Conservation (phyloP, 2,329 filamentous ascomycete genomes). For the Plectosphaerella plurivora region DNA sequence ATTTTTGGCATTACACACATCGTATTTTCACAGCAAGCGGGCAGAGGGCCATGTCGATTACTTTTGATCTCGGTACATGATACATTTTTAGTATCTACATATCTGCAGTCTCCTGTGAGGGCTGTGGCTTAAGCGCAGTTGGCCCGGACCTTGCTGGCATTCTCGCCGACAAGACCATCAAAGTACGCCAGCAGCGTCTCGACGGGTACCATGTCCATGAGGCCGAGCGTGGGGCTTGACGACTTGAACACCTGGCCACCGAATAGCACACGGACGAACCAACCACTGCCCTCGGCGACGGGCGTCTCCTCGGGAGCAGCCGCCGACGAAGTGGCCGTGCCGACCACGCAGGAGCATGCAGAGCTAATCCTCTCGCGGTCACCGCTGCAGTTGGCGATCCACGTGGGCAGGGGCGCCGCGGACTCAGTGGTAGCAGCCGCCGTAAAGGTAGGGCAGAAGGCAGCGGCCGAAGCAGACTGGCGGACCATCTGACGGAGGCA, state of each 20-base stretch:
- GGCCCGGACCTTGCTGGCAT: constrained; percentile 37
- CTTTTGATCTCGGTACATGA: constrained; percentile 4
- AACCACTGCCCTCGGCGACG: constrained; percentile 16
- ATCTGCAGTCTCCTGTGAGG: background rate
- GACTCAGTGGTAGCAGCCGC: constrained; percentile 5
- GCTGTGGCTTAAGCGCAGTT: constrained; percentile 14
- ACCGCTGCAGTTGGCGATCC: constrained; percentile 19
- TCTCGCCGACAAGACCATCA: constrained; percentile 61
- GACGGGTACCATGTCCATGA: constrained; percentile 66
- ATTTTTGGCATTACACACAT: background rate
- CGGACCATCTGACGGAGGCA: constrained; percentile 23
- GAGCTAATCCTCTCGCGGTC: constrained; percentile 15
- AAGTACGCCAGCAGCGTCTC: constrained; percentile 64
- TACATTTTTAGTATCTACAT: constrained; percentile 1
- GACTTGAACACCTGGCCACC: constrained; percentile 63
- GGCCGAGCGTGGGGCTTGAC: constrained; percentile 63
- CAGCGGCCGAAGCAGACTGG: constrained; percentile 13
- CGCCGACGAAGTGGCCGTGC: constrained; percentile 6
- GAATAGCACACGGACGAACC: constrained; percentile 66
- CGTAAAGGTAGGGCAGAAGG: constrained; percentile 20
- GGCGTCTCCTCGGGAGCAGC: constrained; percentile 2
- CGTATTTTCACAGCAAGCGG: background rate
- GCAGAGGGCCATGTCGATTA: background rate
- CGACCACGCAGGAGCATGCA: constrained; percentile 21
- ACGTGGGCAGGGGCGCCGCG: constrained; percentile 13